Evolutionary conservation across 2,329 filamentous ascomycete genomes (phyloP).

Genomic region (Penicillium polonicum): DNA sequence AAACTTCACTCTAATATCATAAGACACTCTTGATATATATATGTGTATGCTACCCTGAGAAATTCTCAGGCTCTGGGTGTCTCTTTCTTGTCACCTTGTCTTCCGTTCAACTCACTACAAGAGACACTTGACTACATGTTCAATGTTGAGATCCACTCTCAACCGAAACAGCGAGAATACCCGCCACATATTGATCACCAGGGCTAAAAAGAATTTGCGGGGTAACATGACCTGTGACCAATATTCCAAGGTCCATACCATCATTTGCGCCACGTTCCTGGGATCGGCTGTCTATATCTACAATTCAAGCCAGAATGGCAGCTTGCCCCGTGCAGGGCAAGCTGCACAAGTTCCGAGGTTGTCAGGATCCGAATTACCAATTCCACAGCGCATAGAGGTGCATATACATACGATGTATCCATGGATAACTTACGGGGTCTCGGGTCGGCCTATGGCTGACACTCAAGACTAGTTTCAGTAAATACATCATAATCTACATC

Average conservation of each 20-base stretch:
- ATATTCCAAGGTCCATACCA: not conserved
- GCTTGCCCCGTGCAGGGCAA: not conserved
- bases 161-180: conserved; percentile 1
- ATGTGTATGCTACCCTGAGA: not conserved
- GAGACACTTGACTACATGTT: not conserved
- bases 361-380: not conserved
- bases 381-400: not conserved
- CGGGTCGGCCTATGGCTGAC: not conserved
- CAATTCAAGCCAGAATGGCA: not conserved
- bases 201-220: conserved; percentile 2
- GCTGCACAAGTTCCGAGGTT: not conserved
- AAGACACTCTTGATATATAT: not conserved
- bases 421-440: not conserved
- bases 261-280: not conserved
- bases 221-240: conserved; percentile 1
- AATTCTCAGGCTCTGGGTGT: not conserved
- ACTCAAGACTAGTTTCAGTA: no score
- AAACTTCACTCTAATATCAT: not conserved
- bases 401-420: not conserved
- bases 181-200: conserved; percentile 3
- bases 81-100: not conserved
- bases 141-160: conserved; percentile 10
- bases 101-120: not conserved
- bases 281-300: not conserved
- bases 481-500: not conserved